These are phyloP conservation scores for Cerrena zonata DNA, from an alignment of 1,284 basidiomycete species.

Conservation along the genomic window DNA sequence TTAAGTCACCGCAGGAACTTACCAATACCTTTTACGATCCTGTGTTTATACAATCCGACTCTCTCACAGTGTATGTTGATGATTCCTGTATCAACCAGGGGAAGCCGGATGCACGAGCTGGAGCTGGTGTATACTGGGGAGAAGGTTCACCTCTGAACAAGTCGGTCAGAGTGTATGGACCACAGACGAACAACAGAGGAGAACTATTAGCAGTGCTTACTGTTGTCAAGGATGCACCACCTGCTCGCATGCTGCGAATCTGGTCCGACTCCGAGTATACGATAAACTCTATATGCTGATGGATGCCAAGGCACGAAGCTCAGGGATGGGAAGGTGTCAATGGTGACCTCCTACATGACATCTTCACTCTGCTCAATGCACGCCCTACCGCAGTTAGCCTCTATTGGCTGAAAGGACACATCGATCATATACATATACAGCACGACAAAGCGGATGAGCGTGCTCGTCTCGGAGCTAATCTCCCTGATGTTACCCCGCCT, in stretches of 20 bases:
- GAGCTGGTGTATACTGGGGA: constrained; percentile 6
- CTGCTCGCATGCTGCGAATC: neutral
- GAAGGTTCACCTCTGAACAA: neutral
- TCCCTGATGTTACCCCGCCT: no score
- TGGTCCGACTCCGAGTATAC: constrained; percentile 10
- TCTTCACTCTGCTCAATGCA: neutral
- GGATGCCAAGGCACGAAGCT: neutral
- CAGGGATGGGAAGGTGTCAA: constrained; percentile 8
- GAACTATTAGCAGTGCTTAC: constrained; percentile 7
- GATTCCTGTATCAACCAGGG: no score
- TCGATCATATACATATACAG: constrained; percentile 1
- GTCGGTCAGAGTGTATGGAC: neutral
- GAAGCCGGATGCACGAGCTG: no score
- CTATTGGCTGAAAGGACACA: constrained; percentile 12
- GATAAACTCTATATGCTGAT: constrained; percentile 8
- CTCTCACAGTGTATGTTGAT: no score
- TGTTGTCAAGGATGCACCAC: neutral
- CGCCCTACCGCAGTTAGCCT: constrained; percentile 3
- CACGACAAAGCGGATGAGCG: constrained; percentile 6
- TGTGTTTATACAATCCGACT: no score
- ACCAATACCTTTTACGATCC: no score
- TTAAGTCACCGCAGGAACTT: no score
- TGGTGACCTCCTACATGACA: constrained; percentile 7
- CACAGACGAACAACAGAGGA: constrained; percentile 7
- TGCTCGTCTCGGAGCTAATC: constrained; percentile 7